Evolutionary conservation across 306 rosid genomes (phyloP), one percentile per base, ranked within the genome.

Genomic region (Macrotyloma uniflorum): DNA sequence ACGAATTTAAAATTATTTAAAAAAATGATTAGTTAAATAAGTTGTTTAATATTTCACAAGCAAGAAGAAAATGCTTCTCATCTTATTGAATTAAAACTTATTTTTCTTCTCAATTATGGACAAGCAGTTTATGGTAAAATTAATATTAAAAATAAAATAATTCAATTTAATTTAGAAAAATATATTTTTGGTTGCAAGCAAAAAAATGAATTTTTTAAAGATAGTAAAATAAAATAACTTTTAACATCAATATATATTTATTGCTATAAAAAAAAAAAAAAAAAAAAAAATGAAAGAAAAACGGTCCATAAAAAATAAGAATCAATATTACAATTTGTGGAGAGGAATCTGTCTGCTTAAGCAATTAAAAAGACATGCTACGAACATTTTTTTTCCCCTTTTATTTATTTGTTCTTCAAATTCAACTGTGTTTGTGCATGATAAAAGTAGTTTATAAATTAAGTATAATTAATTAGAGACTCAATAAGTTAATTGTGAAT

Each of bases 311-410:
- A 32, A 70, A 30, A 70, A 55, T n/a, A n/a, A n/a, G n/a, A n/a
- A 12, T 26, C 13, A 15, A 8, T 5, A 4, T 55, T 26, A 55
- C 28, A 23, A 23, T 57, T 57, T 10, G 38, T 20, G 9, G 14
- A 10, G 32, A 26, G 43, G n/a, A 46, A 32, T 5, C 20, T 61
- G 47, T 7, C 79, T 19, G 47, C 15, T 62, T 75, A 62, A 30
- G 62, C 58, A 62, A 45, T 13, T 62, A 45, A 45, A 20, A 62
- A 75, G 79, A 32, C 71, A 13, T 58, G 43, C 9, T 18, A 18
- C 19, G 30, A 70, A 32, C 19, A 26, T 4, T 16, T 36, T 65
- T 65, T n/a, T 35, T 5, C 0, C 0, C 5, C 2, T n/a, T 18
- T 18, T n/a, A 5, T 33, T 33, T 64, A 3, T 18, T 18, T 11